phyloP scores from a whole-genome alignment of 768 basidiomycete genomes.

The Pulveroboletus sp. region DNA sequence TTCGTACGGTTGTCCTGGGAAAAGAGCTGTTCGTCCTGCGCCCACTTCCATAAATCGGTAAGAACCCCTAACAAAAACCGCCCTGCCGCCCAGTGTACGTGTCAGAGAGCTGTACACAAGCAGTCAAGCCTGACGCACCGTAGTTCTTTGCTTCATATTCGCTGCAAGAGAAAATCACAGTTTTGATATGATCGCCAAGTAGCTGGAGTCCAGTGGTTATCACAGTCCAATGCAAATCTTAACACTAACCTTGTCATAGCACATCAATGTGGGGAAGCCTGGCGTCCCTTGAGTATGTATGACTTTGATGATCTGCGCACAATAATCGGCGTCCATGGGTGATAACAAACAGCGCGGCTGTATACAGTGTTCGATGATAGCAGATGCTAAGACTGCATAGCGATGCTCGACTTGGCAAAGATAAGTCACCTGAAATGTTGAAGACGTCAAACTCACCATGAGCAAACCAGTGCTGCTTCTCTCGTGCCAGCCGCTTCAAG shows the following conservation, averaged over 20 bases:
- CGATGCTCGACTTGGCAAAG: slow-evolving; percentile 29
- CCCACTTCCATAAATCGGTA: slow-evolving; percentile 76
- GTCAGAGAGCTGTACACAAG: background rate
- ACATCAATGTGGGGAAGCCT: slow-evolving; percentile 80
- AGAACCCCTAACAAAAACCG: slow-evolving; percentile 83
- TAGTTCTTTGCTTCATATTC: slow-evolving; percentile 96
- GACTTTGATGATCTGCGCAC: slow-evolving; percentile 84
- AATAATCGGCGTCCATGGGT: slow-evolving; percentile 94
- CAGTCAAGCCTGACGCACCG: slow-evolving; percentile 44
- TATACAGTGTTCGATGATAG: slow-evolving; percentile 86
- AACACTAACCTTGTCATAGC: slow-evolving; percentile 70
- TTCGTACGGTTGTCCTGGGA: slow-evolving; percentile 67
- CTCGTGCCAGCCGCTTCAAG: slow-evolving; percentile 68
- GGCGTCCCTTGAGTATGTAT: slow-evolving; percentile 87
- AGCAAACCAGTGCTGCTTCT: slow-evolving; percentile 82
- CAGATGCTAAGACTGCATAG: slow-evolving; percentile 48
- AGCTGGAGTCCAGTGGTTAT: slow-evolving; percentile 45
- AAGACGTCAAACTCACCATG: slow-evolving; percentile 39
- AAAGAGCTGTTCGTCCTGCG: slow-evolving; percentile 67
- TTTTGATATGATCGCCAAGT: slow-evolving; percentile 78
- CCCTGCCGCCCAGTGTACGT: slow-evolving; percentile 41
- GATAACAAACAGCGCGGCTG: slow-evolving; percentile 91
- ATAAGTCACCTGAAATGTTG: slow-evolving; percentile 6
- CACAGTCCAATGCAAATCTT: background rate
- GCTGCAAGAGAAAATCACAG: slow-evolving; percentile 87